Base-by-base conservation (phyloP, 345 rosid genomes). In the Eucalyptus microcorys region DNA sequence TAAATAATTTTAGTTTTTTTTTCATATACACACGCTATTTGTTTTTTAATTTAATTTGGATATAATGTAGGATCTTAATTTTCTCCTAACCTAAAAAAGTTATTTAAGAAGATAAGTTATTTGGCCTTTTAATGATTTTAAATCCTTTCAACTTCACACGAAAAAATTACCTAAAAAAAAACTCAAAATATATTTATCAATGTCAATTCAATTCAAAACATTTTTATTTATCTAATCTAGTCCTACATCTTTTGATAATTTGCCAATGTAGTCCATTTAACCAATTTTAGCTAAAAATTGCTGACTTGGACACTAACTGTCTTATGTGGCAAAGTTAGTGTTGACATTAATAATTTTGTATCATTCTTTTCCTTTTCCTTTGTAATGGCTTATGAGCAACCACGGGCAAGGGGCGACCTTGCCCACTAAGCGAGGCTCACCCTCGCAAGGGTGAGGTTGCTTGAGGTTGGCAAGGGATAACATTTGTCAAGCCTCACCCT, bases 251-350 rank as follows among this genome's bases (percentile, higher is more conserved):
- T 55, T 24, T 55, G 14, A 55, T 50, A 50, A 50, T 55, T 22
- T 55, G 10, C 0, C 6, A 55, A 55, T 26, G 13, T 24, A 24
- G 30, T 55, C 61, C 12, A 55, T 55, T 9, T 55, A 22, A 55
- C 6, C 61, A 55, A 55, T 24, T 55, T 55, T 55, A 26, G 14
- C 14, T 10, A 4, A 55, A 55, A 55, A 24, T 2, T 55, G 6
- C 6, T 55, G 1, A 24, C 3, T 1, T 55, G 6, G 1, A 55
- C 3, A 1, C 4, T 55, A 11, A 10, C 1, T 26, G 0, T 9
- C 14, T 55, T 55, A 22, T 3, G 3, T 10, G 30, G 14, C 30
- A 55, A 2, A 1, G 30, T 26, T 0, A 55, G 1, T 24, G 1
- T 4, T 24, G 13, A 55, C 30, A 55, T 24, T 55, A 26, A 55